These are phyloP conservation scores for Phyllosticta paracitricarpa DNA, from an alignment of 2,329 filamentous ascomycete genomes.

Conservation along the genomic window DNA sequence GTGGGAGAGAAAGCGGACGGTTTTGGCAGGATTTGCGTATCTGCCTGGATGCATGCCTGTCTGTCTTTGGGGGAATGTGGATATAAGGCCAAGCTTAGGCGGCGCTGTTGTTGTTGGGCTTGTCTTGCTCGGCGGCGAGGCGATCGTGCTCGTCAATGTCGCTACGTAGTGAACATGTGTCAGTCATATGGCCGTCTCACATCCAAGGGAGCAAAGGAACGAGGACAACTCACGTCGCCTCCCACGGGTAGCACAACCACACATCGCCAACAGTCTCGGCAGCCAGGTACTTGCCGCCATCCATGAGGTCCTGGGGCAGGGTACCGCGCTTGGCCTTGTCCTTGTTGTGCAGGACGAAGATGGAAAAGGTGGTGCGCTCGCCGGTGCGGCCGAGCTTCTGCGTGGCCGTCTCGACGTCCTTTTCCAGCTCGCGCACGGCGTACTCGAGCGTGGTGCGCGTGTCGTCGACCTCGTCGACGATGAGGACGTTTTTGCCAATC, in stretches of 20 bases:
- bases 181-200: background rate
- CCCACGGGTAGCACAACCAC: slow-evolving; percentile 99
- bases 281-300: slow-evolving; percentile 65
- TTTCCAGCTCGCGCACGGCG: slow-evolving; percentile 83
- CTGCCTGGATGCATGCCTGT: too few relatives aligned
- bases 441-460: slow-evolving; percentile 91
- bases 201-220: background rate
- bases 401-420: slow-evolving; percentile 80
- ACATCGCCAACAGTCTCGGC: slow-evolving; percentile 83
- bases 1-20: too few relatives aligned
- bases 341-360: slow-evolving; percentile 99
- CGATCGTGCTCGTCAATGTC: slow-evolving; percentile 90
- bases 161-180: slow-evolving; percentile 20
- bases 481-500: slow-evolving; percentile 82
- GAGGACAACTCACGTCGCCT: slow-evolving; percentile 55
- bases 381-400: slow-evolving; percentile 57
- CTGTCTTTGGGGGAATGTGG: too few relatives aligned
- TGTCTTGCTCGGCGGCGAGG: slow-evolving; percentile 36
- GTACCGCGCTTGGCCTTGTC: slow-evolving; percentile 89
- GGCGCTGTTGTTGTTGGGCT: background rate
- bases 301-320: slow-evolving; percentile 68
- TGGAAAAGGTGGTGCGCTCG: slow-evolving; percentile 76
- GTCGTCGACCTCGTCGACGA: slow-evolving; percentile 93
- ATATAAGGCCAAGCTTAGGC: too few relatives aligned
- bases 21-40: too few relatives aligned